Conservation (phyloP, 345 rosid genomes). For the Eucalyptus grandis region DNA sequence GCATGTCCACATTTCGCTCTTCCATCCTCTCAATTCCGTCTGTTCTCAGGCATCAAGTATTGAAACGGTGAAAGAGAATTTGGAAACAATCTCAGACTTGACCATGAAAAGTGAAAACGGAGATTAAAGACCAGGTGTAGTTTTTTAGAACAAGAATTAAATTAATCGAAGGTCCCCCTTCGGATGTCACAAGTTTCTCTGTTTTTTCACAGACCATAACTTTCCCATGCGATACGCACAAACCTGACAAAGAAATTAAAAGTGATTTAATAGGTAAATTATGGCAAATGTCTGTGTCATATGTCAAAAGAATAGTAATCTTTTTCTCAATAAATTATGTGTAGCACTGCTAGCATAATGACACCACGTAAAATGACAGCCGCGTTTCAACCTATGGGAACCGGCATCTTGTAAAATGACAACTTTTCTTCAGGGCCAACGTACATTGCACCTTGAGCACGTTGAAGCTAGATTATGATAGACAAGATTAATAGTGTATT, state of each 20-base stretch:
- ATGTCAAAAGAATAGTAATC: too few relatives aligned
- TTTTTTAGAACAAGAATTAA: not conserved
- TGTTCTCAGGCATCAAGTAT: not conserved
- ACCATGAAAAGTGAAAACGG: not conserved
- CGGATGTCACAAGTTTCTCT: not conserved
- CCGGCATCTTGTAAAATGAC: not conserved
- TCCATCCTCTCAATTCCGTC: not conserved
- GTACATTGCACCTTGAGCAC: not conserved
- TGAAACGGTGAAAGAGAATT: not conserved
- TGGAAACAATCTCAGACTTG: not conserved
- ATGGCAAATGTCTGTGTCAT: too few relatives aligned
- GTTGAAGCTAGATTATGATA: too few relatives aligned
- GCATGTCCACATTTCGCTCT: not conserved
- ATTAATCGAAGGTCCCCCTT: not conserved
- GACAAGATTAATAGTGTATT: too few relatives aligned
- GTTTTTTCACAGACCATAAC: not conserved
- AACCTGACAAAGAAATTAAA: too few relatives aligned
- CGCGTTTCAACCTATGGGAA: not conserved
- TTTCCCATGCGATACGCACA: too few relatives aligned
- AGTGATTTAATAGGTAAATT: too few relatives aligned
- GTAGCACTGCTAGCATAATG: not conserved
- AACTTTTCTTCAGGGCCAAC: not conserved
- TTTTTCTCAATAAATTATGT: too few relatives aligned
- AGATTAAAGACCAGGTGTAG: not conserved
- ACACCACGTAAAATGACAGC: not conserved